A percentile compares a stretch with the other conserved stretches of the same genome.
These are phyloP conservation scores for Ramularia endophylla DNA, from an alignment of 2,329 filamentous ascomycete species.

Conservation along the genomic window DNA sequence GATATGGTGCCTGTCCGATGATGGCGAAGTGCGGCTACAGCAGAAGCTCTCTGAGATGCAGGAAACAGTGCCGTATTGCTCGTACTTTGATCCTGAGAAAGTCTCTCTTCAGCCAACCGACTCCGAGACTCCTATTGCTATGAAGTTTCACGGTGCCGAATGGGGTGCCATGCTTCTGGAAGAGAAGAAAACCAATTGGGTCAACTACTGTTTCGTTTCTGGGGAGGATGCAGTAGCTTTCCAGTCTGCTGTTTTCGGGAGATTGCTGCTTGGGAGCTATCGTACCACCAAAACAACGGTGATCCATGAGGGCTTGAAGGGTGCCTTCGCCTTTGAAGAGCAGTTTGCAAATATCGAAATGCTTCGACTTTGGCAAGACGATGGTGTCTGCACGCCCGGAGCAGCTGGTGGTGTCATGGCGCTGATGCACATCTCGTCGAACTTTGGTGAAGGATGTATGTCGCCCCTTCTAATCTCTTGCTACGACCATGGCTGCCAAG, in stretches of 20 bases:
- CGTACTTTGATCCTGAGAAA: constrained; percentile 42
- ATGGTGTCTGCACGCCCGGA: constrained; percentile 26
- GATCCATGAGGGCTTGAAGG: constrained; percentile 38
- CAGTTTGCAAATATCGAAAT: constrained; percentile 46
- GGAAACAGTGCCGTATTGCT: constrained; percentile 41
- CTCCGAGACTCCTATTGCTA: constrained; percentile 27
- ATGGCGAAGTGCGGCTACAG: constrained; percentile 38
- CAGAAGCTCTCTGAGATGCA: constrained; percentile 37
- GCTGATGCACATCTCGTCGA: constrained; percentile 39
- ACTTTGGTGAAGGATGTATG: constrained; percentile 35
- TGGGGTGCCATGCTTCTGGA: constrained; percentile 32
- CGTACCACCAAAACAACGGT: constrained; percentile 41
- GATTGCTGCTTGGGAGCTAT: constrained; percentile 38
- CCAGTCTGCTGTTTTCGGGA: constrained; percentile 43
- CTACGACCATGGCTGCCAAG: too few species aligned
- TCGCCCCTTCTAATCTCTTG: too few species aligned
- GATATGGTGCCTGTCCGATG: constrained; percentile 41
- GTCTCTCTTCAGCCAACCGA: constrained; percentile 32
- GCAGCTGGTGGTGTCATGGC: constrained; percentile 38
- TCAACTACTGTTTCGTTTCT: constrained; percentile 39
- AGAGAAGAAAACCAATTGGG: constrained; percentile 38
- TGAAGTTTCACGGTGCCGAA: constrained; percentile 36
- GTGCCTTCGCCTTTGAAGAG: constrained; percentile 40
- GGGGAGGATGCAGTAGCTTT: constrained; percentile 34
- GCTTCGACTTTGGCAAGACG: constrained; percentile 43